Base-by-base conservation (phyloP, 164 flowering plant species). In the Kalanchoe fedtschenkoi region DNA sequence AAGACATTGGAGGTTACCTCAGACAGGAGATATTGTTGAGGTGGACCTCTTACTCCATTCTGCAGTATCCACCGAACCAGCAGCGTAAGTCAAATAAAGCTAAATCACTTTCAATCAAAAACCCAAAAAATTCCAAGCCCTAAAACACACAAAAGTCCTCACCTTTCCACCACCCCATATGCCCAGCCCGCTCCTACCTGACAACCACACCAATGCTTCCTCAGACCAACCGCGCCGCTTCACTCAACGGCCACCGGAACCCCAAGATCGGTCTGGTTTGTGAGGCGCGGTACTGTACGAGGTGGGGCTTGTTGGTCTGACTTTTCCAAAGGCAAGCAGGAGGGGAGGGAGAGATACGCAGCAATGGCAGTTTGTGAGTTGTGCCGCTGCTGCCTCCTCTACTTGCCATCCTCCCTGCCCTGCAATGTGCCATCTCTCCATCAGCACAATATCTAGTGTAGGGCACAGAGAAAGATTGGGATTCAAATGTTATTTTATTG, bases 1-100 rank as follows among this genome's bases (percentile, higher is more conserved):
- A 41, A 33, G 34, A 55, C 53, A 38, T 69, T 62, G 37, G 11
- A 34, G 37, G 58, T 34, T 46, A 61, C 63, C 62, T 62, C 57
- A 44, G 22, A 46, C 38, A 28, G 0, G 30, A 47, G 24, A 16
- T 9, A 6, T 24, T 10, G 55, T 30, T 47, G 16, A 22, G 55
- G 55, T 47, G 13, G 30, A 22, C 2, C 14, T 24, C 55, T 24
- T 5, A 9, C 30, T 47, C 30, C 55, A 47, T n/a, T n/a, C 14
- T 22, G 13, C 39, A 37, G 11, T 15, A 37, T 37, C 39, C 8
- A 37, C 39, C 39, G 13, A 37, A 37, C 39, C 7, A 7, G 11
- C 39, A 37, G 11, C 13, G 8, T 5, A 8, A n/a, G n/a, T n/a
- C n/a, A n/a, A n/a, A 2, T 37, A 15, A 37, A 37, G 39, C 8